Evolutionary conservation across 257 asterid genomes (phyloP).

Genomic region (Craterostigma plantagineum): DNA sequence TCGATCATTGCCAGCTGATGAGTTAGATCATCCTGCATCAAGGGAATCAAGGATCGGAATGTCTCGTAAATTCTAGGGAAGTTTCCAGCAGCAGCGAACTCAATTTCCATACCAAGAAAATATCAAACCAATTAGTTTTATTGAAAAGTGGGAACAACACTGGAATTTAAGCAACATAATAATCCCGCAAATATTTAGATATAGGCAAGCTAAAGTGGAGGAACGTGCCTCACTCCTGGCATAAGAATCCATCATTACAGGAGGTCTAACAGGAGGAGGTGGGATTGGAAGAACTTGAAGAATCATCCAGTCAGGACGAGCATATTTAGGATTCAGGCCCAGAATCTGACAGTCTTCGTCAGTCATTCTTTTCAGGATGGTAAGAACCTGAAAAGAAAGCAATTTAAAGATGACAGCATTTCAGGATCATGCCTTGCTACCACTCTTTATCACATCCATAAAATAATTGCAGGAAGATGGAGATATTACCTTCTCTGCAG

Average conservation of each 20-base stretch:
- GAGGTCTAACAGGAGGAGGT: constrained; percentile 99
- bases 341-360: constrained; percentile 70
- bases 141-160: too few relatives aligned
- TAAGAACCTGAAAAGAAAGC: constrained; percentile 51
- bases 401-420: constrained; percentile 2
- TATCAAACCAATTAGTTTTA: background rate
- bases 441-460: too few relatives aligned
- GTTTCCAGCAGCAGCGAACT: too few relatives aligned
- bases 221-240: constrained; percentile 88
- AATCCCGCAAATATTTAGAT: background rate
- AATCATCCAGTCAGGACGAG: constrained; percentile 99
- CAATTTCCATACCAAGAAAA: background rate
- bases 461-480: too few relatives aligned
- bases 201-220: constrained; percentile 8
- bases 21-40: constrained; percentile 88
- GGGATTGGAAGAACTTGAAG: constrained; percentile 99
- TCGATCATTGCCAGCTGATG: constrained; percentile 99
- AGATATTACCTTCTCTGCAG: constrained; percentile 69
- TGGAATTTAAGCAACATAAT: too few relatives aligned
- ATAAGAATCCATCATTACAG: constrained; percentile 99
- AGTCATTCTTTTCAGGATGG: constrained; percentile 75
- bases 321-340: constrained; percentile 83
- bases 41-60: constrained; percentile 13
- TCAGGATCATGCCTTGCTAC: too few relatives aligned
- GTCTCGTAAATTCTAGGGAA: background rate